These are phyloP conservation scores for Coffea eugenioides DNA, from an alignment of 257 asterid species.

Conservation along the genomic window DNA sequence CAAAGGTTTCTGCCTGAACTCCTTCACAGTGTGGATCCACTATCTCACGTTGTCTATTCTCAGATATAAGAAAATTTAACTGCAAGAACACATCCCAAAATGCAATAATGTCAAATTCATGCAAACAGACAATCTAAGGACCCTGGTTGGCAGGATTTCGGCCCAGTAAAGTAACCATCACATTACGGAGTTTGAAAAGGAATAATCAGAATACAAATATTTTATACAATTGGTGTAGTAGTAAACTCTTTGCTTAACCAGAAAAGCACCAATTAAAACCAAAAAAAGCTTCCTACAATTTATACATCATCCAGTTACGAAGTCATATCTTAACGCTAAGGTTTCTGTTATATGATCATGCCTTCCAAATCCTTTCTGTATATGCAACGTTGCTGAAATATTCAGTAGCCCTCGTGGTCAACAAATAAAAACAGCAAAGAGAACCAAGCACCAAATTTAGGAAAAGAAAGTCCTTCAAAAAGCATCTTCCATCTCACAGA, in stretches of 20 bases:
- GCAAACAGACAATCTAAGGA: neutral
- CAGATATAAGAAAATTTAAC: conserved; percentile 71
- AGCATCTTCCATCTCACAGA: neutral
- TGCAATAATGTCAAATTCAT: neutral
- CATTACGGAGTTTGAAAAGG: neutral
- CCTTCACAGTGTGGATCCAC: conserved; percentile 81
- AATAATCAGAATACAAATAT: neutral
- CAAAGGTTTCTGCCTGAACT: conserved; percentile 70
- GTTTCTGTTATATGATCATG: neutral
- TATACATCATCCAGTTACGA: neutral
- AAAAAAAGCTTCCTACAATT: neutral
- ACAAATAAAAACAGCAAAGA: neutral
- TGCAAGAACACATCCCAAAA: conserved; percentile 30
- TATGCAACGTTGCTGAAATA: neutral
- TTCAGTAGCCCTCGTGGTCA: neutral
- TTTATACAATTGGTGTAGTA: neutral
- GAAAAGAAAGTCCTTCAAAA: neutral
- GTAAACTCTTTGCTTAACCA: neutral
- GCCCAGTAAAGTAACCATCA: neutral
- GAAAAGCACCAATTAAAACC: neutral
- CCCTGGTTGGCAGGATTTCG: neutral
- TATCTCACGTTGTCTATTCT: conserved; percentile 76
- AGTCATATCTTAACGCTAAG: neutral
- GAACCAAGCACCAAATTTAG: neutral
- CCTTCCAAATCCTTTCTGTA: neutral